These are phyloP conservation scores for Ceratobasidium theobromae DNA, from an alignment of 1,284 basidiomycete species.

Conservation along the genomic window DNA sequence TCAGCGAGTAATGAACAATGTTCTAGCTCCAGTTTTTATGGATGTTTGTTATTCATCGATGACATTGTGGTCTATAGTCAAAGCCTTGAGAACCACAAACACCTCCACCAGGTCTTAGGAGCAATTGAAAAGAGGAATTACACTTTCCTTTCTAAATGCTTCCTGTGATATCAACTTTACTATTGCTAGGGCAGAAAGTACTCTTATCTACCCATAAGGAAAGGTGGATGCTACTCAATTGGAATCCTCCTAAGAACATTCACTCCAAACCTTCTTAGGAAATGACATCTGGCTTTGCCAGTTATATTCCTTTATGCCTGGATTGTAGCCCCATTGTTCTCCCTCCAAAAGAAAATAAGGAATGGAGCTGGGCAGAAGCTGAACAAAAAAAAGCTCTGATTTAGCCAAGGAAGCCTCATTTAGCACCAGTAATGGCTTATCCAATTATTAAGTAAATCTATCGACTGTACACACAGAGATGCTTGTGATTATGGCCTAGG, in stretches of 20 bases:
- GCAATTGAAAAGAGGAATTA: slow-evolving; percentile 42
- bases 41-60: slow-evolving; percentile 52
- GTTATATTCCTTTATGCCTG: slow-evolving; percentile 43
- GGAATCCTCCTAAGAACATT: slow-evolving; percentile 38
- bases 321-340: slow-evolving; percentile 37
- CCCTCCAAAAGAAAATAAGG: slow-evolving; percentile 23
- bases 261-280: slow-evolving; percentile 43
- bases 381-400: slow-evolving; percentile 19
- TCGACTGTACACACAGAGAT: slow-evolving; percentile 47
- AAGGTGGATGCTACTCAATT: slow-evolving; percentile 41
- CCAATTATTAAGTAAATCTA: slow-evolving; percentile 43
- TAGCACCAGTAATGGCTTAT: slow-evolving; percentile 38
- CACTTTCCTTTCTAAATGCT: slow-evolving; percentile 45
- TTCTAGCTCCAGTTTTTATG: slow-evolving; percentile 47
- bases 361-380: slow-evolving; percentile 18
- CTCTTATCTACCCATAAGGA: slow-evolving; percentile 44
- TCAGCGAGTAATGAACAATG: slow-evolving; percentile 47
- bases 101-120: slow-evolving; percentile 42
- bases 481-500: slow-evolving; percentile 45
- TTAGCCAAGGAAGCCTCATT: slow-evolving; percentile 19
- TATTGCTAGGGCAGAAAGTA: slow-evolving; percentile 46
- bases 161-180: slow-evolving; percentile 43
- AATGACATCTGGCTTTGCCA: slow-evolving; percentile 42
- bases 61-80: slow-evolving; percentile 46
- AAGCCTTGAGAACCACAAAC: slow-evolving; percentile 44